Conservation (phyloP, 495 filamentous ascomycete genomes). For the Xylaria cubensis region DNA sequence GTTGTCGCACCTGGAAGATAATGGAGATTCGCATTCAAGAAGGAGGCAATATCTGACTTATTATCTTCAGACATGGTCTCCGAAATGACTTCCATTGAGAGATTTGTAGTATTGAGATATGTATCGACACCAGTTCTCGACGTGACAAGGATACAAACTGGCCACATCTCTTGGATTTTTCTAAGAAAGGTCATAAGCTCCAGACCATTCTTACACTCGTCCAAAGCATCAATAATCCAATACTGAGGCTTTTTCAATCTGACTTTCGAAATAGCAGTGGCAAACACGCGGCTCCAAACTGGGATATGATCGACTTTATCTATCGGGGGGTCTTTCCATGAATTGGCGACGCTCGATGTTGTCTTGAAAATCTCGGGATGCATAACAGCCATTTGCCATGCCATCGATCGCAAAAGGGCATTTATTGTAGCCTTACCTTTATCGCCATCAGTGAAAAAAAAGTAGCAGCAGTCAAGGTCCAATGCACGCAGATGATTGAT, state of each 20-base stretch:
- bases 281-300: slow-evolving; percentile 38
- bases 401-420: slow-evolving; percentile 33
- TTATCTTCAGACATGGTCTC: slow-evolving; percentile 20
- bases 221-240: slow-evolving; percentile 41
- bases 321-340: slow-evolving; percentile 13
- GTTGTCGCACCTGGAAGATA: slow-evolving; percentile 25
- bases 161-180: slow-evolving; percentile 28
- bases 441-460: slow-evolving; percentile 31
- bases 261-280: slow-evolving; percentile 27
- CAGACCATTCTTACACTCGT: slow-evolving; percentile 26
- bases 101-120: slow-evolving; percentile 17
- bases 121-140: slow-evolving; percentile 23
- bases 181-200: slow-evolving; percentile 25
- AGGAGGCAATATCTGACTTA: slow-evolving; percentile 17
- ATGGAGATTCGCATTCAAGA: neutral
- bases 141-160: slow-evolving; percentile 26
- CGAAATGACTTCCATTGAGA: slow-evolving; percentile 28
- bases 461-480: slow-evolving; percentile 36
- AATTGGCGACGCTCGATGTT: slow-evolving; percentile 22
- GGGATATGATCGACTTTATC: slow-evolving; percentile 29
- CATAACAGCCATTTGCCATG: slow-evolving; percentile 41
- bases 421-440: slow-evolving; percentile 15
- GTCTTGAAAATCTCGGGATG: slow-evolving; percentile 23
- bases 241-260: slow-evolving; percentile 21
- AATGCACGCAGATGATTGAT: slow-evolving; percentile 30